phyloP scores from a whole-genome alignment of 2,329 filamentous ascomycete species.

The Xylaria digitata region DNA sequence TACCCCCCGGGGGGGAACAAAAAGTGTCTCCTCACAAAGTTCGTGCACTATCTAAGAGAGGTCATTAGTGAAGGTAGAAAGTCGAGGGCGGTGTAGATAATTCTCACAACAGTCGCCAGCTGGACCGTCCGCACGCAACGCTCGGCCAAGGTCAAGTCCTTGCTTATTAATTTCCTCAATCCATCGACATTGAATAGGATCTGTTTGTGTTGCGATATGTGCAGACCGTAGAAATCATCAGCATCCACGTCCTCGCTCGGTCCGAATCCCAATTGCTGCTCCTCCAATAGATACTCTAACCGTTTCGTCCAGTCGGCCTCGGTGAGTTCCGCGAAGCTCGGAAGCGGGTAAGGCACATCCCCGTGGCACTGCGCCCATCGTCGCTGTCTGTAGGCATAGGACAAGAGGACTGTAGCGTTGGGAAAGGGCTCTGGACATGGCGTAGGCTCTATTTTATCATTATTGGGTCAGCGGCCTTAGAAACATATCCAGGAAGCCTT shows the following conservation, averaged over 20 bases:
- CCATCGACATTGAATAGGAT: neutral
- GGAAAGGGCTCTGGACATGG: neutral
- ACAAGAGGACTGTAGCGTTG: conserved; percentile 23
- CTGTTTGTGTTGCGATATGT: too few relatives aligned
- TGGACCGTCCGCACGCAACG: neutral
- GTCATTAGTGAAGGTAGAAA: neutral
- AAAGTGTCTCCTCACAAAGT: conserved; percentile 18
- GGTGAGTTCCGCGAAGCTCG: too few relatives aligned
- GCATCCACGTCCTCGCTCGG: accelerated
- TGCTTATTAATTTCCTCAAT: neutral
- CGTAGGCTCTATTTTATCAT: conserved; percentile 5
- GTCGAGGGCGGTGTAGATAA: neutral
- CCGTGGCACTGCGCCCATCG: neutral
- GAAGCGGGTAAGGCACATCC: neutral
- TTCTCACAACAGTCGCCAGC: conserved; percentile 8
- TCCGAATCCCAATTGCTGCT: conserved; percentile 14
- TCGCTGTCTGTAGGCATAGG: neutral
- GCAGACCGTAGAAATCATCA: too few relatives aligned
- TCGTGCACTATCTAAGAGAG: conserved; percentile 32
- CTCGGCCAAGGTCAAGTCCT: conserved; percentile 28
- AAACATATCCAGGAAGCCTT: neutral
- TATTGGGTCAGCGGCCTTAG: conserved; percentile 4
- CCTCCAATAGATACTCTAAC: neutral
- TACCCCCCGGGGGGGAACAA: too few relatives aligned
- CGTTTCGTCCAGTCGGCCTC: neutral